Evolutionary conservation across 78 protist genomes (phyloP), one percentile per base, ranked within the genome.

Genomic region (Cavenderia fasciculata): DNA sequence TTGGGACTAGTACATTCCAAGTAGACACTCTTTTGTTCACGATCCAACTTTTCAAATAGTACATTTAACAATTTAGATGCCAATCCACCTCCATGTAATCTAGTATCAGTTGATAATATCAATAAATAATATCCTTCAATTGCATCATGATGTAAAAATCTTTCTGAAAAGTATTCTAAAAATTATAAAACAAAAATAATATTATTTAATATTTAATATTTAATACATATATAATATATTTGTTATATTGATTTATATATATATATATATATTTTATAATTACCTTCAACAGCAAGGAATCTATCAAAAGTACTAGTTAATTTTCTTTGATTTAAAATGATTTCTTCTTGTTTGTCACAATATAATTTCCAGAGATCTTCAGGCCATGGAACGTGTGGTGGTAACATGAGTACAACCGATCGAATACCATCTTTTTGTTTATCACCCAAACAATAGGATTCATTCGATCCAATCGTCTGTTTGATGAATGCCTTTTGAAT

Each of bases 341-440:
- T 16, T 27, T 65, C 41, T 27, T 71, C 59, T 68, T 82, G 89
- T 12, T 25, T 27, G 23, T 82, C 46, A 7, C 78, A 68, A 41
- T 66, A 82, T 8, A 25, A 29, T 10, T 82, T 77, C 89, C 89
- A 82, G 43, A 46, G 62, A 54, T 82, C 89, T 31, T 82, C 89
- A 16, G 89, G 89, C 78, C 77, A 82, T 23, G 76, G 68, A 16
- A 54, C 56, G 16, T 38, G 10, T 0, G 89, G 89, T 68, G 89
- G 89, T 25, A 82, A 49, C 62, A 82, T 0, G 1, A 82, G 41
- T 12, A 51, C 70, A 2, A 82, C 31, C n/a, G 71, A 44, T 19
- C 40, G 47, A 23, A 82, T 27, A 4, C 72, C 72, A 8, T 63
- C 72, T 8, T n/a, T 63, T 21, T 8, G 18, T 12, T 36, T 23